Conservation (phyloP, 129 eudicot species). For the Deinandra increscens region DNA sequence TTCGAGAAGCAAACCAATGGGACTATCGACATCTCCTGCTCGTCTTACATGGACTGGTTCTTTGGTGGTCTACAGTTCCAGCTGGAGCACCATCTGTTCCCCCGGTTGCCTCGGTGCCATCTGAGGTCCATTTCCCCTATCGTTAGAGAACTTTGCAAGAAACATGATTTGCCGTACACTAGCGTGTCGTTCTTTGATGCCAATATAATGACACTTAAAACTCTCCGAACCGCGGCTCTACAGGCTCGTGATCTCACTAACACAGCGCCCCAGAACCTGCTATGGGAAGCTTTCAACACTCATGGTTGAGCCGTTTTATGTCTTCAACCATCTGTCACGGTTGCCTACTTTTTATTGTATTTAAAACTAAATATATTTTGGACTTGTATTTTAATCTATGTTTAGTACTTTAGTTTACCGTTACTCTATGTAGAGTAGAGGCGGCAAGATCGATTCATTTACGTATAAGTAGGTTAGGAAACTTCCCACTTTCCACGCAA, state of each 20-base stretch:
- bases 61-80: constrained; percentile 43
- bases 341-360: not conserved
- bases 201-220: constrained; percentile 29
- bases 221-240: constrained; percentile 38
- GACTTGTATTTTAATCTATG: too few species aligned
- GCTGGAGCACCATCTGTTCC: constrained; percentile 44
- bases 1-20: constrained; percentile 43
- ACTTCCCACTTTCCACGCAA: too few species aligned
- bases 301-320: constrained; percentile 26
- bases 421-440: too few species aligned
- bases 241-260: constrained; percentile 41
- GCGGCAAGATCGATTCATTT: too few species aligned
- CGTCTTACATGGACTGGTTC: constrained; percentile 44
- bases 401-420: too few species aligned
- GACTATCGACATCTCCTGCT: constrained; percentile 37
- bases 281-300: constrained; percentile 43
- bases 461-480: too few species aligned
- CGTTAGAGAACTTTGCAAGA: constrained; percentile 41
- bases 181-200: constrained; percentile 38
- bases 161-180: constrained; percentile 32
- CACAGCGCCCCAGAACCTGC: constrained; percentile 28
- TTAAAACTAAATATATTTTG: too few species aligned
- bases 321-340: not conserved
- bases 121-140: constrained; percentile 37
- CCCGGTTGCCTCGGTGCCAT: constrained; percentile 40